A percentile compares a stretch with the other conserved stretches of the same genome.
Conservation (phyloP, 2,329 filamentous ascomycete genomes). For the Colletotrichum tamarilloi region DNA sequence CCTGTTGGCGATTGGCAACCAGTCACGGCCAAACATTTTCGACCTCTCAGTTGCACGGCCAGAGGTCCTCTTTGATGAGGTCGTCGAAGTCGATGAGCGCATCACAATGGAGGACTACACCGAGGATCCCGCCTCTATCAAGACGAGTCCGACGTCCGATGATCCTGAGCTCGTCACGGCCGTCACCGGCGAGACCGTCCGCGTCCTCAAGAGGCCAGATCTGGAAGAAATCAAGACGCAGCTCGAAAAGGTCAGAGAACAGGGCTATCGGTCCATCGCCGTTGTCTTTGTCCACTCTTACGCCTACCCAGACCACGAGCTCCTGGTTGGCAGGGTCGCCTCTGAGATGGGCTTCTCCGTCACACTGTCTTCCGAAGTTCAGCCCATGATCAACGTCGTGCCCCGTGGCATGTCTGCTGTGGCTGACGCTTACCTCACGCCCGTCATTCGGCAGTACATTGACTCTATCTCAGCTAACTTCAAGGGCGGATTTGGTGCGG, state of each 20-base stretch:
- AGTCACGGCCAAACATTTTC: constrained; percentile 78
- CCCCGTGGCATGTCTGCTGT: constrained; percentile 55
- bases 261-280: constrained; percentile 63
- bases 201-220: constrained; percentile 71
- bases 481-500: constrained; percentile 46
- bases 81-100: constrained; percentile 80
- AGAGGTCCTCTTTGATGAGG: constrained; percentile 75
- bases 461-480: constrained; percentile 50
- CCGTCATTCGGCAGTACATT: constrained; percentile 49
- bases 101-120: constrained; percentile 80
- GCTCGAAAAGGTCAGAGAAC: constrained; percentile 69
- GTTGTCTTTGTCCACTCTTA: constrained; percentile 82
- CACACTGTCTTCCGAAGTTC: constrained; percentile 49
- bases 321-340: constrained; percentile 48
- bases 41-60: constrained; percentile 76
- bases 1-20: constrained; percentile 78
- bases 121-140: constrained; percentile 71
- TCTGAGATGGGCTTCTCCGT: constrained; percentile 54
- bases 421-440: constrained; percentile 57
- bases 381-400: constrained; percentile 58
- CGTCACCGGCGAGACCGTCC: constrained; percentile 75
- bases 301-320: constrained; percentile 65
- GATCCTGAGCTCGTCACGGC: constrained; percentile 68
- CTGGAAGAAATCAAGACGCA: constrained; percentile 64
- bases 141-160: constrained; percentile 52